Base-by-base conservation (phyloP, 202 grass and related monocot species). In the Digitaria exilis region DNA sequence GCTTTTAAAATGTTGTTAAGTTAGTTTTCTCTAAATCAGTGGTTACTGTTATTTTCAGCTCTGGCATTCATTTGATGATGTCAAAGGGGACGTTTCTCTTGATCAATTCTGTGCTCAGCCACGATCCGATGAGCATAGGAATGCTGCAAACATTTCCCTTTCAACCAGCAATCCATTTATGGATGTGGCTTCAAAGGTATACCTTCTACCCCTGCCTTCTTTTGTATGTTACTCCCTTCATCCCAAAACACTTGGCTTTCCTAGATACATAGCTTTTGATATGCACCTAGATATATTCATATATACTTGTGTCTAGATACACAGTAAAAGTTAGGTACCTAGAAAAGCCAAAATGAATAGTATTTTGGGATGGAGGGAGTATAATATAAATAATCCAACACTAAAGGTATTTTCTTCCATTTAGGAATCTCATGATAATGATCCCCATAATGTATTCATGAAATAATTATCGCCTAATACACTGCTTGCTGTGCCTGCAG, bases 51-150 rank as follows among this genome's bases (percentile, higher is more conserved):
- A n/a, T 86, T 88, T 80, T 10, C 59, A 95, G 89, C 60, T 82
- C 45, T 95, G 95, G 92, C 63, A 94, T 82, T 80, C 88, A 50
- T 98, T 93, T 85, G 92, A 91, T 73, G 81, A 87, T 85, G 55
- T 46, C 65, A 82, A 56, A 81, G 78, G 69, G 66, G 35, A 45
- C 17, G 15, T 89, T 80, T 34, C 58, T 77, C 83, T 76, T 61
- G 42, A 62, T 77, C 63, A n/a, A 43, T 48, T 14, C 11, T 41
- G 39, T 73, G 65, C 59, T 74, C 29, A 55, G 26, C 22, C 52
- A 12, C 85, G 41, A 76, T 81, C 60, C 76, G 77, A 71, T 61
- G 81, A 88, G n/a, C 39, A 56, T 49, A 45, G 52, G 73, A 78
- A 73, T 84, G 39, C 0, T 24, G 60, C 66, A 57, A 69, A 80